A percentile compares a stretch with the other conserved stretches of the same genome.
phyloP scores from a whole-genome alignment of 2,329 filamentous ascomycete genomes.

The Pseudofabraea citricarpa region DNA sequence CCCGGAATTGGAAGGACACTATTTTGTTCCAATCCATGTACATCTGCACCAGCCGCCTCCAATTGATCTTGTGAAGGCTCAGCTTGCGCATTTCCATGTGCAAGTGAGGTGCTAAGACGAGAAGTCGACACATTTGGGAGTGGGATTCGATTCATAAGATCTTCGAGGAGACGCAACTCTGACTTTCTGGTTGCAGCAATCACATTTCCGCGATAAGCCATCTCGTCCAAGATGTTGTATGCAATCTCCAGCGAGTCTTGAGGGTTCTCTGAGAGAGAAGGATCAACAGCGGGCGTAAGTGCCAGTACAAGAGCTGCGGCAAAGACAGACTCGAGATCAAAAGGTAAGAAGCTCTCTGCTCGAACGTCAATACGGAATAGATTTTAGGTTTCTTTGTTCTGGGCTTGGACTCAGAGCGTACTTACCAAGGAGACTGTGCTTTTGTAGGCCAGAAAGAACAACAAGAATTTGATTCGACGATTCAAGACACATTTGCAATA shows the following conservation, averaged over 20 bases:
- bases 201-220: slow-evolving; percentile 39
- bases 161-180: slow-evolving; percentile 41
- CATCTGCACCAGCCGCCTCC: not conserved
- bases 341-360: slow-evolving; percentile 43
- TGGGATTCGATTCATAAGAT: slow-evolving; percentile 30
- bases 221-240: slow-evolving; percentile 40
- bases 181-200: slow-evolving; percentile 38
- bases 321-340: slow-evolving; percentile 40
- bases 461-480: slow-evolving; percentile 37
- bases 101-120: not conserved
- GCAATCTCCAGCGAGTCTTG: slow-evolving; percentile 35
- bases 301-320: slow-evolving; percentile 38
- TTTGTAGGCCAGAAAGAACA: slow-evolving; percentile 38
- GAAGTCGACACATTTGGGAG: slow-evolving; percentile 5
- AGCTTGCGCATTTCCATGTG: not conserved
- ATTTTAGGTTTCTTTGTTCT: not conserved
- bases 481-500: slow-evolving; percentile 37
- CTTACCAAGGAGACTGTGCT: slow-evolving; percentile 42
- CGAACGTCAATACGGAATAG: not conserved
- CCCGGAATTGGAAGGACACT: not conserved
- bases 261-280: slow-evolving; percentile 29
- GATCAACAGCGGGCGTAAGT: slow-evolving; percentile 32
- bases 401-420: not conserved
- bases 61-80: not conserved
- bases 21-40: not conserved